Percentiles rank a stretch among this genome's conserved stretches.
These are phyloP conservation scores for Gastroboletus turbinatus DNA, from an alignment of 1,284 basidiomycete genomes.

Conservation along the genomic window DNA sequence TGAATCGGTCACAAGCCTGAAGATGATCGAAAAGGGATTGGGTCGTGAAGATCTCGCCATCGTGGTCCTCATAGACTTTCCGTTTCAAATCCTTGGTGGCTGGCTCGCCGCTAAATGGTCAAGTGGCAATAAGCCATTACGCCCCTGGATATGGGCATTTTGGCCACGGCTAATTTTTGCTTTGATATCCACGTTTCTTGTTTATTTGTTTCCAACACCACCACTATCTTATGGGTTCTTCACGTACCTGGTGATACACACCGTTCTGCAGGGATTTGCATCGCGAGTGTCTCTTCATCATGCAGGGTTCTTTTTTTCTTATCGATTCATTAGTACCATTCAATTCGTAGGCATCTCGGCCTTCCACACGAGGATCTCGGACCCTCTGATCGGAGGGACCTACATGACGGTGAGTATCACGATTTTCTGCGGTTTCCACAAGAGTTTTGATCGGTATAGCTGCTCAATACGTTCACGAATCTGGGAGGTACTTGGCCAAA, in stretches of 20 bases:
- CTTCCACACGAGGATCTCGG: conserved; percentile 96
- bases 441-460: conserved; percentile 41
- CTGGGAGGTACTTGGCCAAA: conserved; percentile 98
- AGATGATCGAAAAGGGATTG: conserved; percentile 96
- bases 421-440: neutral
- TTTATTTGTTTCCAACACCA: conserved; percentile 81
- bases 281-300: conserved; percentile 51
- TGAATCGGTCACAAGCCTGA: conserved; percentile 90
- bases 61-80: conserved; percentile 95
- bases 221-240: conserved; percentile 83
- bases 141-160: conserved; percentile 91
- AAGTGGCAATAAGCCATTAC: conserved; percentile 69
- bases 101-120: conserved; percentile 97
- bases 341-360: conserved; percentile 99
- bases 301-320: conserved; percentile 1
- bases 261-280: conserved; percentile 84
- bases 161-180: conserved; percentile 83
- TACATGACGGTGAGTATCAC: conserved; percentile 85
- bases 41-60: conserved; percentile 94
- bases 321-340: conserved; percentile 66
- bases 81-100: conserved; percentile 94
- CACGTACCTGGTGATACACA: conserved; percentile 74
- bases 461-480: conserved; percentile 96
- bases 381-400: conserved; percentile 95
- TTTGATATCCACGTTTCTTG: conserved; percentile 74